A percentile compares a stretch with the other conserved stretches of the same genome.
These are phyloP conservation scores for Grosmannia serpens DNA, from an alignment of 2,329 filamentous ascomycete species.

Conservation along the genomic window DNA sequence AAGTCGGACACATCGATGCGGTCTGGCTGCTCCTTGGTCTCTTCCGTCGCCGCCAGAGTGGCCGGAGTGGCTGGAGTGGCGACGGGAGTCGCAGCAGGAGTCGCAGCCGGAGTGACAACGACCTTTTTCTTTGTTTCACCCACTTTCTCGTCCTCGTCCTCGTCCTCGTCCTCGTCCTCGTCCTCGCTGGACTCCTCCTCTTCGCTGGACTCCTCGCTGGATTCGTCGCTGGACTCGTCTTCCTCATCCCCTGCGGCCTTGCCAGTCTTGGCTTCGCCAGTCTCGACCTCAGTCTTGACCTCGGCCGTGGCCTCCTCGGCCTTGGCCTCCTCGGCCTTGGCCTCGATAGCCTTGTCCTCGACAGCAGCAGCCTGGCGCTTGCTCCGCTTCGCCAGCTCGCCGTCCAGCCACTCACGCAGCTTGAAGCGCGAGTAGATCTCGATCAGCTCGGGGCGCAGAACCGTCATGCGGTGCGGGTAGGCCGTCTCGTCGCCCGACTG, in stretches of 20 bases:
- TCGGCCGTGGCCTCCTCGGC: not conserved
- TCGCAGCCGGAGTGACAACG: no score
- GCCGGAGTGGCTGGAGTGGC: no score
- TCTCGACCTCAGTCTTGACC: not conserved
- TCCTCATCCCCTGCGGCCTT: not conserved
- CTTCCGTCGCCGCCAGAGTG: constrained; percentile 13
- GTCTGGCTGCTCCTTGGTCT: constrained; percentile 36
- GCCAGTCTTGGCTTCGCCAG: constrained; percentile 22
- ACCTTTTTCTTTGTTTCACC: not conserved
- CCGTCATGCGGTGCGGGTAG: constrained; percentile 95
- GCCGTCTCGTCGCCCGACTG: constrained; percentile 31
- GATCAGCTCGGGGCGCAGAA: constrained; percentile 79
- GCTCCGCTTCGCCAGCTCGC: constrained; percentile 57
- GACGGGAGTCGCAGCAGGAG: no score
- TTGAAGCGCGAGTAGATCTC: constrained; percentile 76
- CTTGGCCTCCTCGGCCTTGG: constrained; percentile 12
- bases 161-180: not conserved
- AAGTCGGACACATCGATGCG: constrained; percentile 81
- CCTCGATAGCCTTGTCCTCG: constrained; percentile 14
- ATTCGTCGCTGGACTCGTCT: not conserved
- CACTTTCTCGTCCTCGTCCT: not conserved
- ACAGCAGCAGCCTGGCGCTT: constrained; percentile 18
- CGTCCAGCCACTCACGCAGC: constrained; percentile 79
- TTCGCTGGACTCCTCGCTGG: not conserved
- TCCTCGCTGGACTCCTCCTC: not conserved